These are phyloP conservation scores for Senna tora DNA, from an alignment of 306 rosid species.

Conservation along the genomic window DNA sequence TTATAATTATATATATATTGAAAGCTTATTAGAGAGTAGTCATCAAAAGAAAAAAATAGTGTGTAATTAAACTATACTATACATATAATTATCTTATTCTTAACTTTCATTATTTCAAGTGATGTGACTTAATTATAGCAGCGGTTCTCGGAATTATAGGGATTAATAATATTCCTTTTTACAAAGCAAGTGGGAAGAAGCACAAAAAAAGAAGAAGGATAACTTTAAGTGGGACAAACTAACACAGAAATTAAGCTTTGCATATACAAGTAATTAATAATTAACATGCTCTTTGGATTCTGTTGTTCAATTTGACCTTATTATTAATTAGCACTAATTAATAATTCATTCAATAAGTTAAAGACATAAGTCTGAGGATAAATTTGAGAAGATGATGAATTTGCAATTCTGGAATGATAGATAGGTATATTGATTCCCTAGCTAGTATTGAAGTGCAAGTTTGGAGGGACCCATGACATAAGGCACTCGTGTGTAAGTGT, in stretches of 20 bases:
- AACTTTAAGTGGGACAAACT: not conserved
- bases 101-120: not conserved
- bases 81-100: not conserved
- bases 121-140: not conserved
- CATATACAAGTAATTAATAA: no score
- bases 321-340: no score
- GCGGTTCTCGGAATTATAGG: not conserved
- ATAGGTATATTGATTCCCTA: not conserved
- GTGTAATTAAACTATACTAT: no score
- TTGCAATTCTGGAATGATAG: not conserved
- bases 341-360: no score
- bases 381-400: not conserved
- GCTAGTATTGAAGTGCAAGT: not conserved
- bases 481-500: slow-evolving; percentile 10
- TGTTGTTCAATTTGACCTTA: not conserved
- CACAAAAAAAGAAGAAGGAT: not conserved
- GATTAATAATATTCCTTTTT: not conserved
- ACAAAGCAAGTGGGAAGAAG: not conserved
- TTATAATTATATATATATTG: no score
- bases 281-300: no score
- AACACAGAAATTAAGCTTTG: not conserved
- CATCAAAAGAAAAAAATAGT: no score
- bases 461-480: not conserved
- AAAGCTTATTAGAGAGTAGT: no score
- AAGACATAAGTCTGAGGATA: no score